Evolutionary conservation across 495 filamentous ascomycete genomes (phyloP), one percentile per base, ranked within the genome.

Genomic region (Achaetomiella virescens): DNA sequence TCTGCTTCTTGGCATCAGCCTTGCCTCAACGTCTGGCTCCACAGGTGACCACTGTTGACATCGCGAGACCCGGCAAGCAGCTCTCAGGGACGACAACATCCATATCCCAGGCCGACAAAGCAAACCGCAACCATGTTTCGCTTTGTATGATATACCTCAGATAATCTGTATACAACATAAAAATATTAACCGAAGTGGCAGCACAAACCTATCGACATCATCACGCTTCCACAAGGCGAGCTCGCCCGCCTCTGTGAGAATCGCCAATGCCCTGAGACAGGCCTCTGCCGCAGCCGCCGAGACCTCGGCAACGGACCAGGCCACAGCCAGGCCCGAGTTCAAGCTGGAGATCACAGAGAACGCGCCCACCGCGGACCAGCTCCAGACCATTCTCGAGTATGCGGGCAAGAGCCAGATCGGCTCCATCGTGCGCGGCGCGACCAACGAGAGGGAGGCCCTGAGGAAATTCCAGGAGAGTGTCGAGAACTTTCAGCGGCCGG

Each of bases 201-300:
- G 87, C 79, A 80, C 71, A 91, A 91, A 81, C 78, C 86, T 59
- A 80, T 89, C 72, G 90, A 97, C 77, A 84, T 95, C 58, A 85
- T 98, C 64, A 96, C 91, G 54, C 76, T 98, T 97, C 81, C 92
- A 97, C 81, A 83, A 85, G 61, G 81, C 92, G 22, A 73, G 72
- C 38, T 72, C 78, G 17, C 74, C 83, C 3, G 70, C 82, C 60
- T 95, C 89, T 2, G 76, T 77, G 14, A 81, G 83, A 41, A 81
- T 82, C 29, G 79, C 86, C 21, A 84, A 82, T 24, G 69, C 91
- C 48, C 82, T 97, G 22, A 91, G 92, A 66, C 81, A 88, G 70
- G 75, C 81, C 11, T 84, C 85, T 3, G 79, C 82, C n/a, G 75
- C 75, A 12, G 85, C 87, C 10, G 59, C 75, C 1, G 70, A 71